Percentiles rank a stretch among this genome's conserved stretches.
These are phyloP conservation scores for Entonaema liquescens DNA, from an alignment of 495 filamentous ascomycete species.

Conservation along the genomic window DNA sequence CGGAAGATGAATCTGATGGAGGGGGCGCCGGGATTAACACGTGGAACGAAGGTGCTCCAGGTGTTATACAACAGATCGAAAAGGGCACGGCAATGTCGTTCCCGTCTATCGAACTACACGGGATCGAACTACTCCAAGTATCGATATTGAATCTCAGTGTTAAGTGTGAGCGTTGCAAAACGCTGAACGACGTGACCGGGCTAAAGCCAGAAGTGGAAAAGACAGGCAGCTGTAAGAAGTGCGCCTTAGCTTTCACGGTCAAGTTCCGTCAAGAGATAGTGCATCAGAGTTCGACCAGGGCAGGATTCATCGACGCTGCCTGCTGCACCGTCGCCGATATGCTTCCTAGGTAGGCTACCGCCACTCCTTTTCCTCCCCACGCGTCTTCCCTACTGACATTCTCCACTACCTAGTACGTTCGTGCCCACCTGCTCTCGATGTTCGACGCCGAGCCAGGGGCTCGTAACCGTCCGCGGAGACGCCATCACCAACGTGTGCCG, in stretches of 20 bases:
- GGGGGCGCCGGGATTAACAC: conserved; percentile 47
- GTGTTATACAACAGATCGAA: conserved; percentile 56
- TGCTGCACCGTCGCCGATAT: conserved; percentile 83
- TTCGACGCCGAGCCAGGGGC: conserved; percentile 73
- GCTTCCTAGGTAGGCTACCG: conserved; percentile 69
- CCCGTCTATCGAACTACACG: conserved; percentile 80
- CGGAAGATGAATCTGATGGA: conserved; percentile 56
- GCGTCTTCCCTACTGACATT: conserved; percentile 4
- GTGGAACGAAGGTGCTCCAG: conserved; percentile 53
- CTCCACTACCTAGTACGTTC: conserved; percentile 66
- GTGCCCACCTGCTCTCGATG: conserved; percentile 83
- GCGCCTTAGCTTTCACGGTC: conserved; percentile 71
- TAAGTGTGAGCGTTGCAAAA: conserved; percentile 88
- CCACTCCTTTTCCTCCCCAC: background rate
- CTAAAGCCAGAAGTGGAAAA: conserved; percentile 61
- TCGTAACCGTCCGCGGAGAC: conserved; percentile 78
- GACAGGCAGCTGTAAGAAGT: conserved; percentile 74
- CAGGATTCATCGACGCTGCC: conserved; percentile 83
- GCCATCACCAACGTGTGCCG: conserved; percentile 80
- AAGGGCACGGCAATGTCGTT: conserved; percentile 83
- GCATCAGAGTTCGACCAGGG: conserved; percentile 77
- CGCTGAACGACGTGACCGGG: conserved; percentile 72
- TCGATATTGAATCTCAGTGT: conserved; percentile 72
- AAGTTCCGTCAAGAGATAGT: conserved; percentile 78
- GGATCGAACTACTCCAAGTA: conserved; percentile 83